These are phyloP conservation scores for Trichoderma oligosporum DNA, from an alignment of 2,329 filamentous ascomycete species.

Conservation along the genomic window DNA sequence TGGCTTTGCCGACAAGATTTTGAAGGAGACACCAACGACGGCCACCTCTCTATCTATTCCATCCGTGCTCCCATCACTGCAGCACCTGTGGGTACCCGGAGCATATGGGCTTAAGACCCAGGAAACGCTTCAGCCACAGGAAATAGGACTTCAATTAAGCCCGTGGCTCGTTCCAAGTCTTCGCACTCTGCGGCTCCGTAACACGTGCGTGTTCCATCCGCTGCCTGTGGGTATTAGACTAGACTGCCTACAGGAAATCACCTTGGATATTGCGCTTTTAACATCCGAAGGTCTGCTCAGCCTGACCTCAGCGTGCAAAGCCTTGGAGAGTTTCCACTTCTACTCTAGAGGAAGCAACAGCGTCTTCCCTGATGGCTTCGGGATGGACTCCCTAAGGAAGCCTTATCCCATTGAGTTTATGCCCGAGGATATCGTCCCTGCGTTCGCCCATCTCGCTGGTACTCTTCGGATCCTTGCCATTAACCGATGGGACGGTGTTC, in stretches of 20 bases:
- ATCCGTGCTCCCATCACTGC: background rate
- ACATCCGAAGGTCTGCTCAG: background rate
- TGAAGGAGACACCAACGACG: background rate
- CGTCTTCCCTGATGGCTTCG: background rate
- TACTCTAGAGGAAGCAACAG: background rate
- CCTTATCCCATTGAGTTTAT: background rate
- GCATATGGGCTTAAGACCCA: background rate
- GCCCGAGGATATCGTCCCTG: slow-evolving; percentile 9
- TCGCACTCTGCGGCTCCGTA: background rate
- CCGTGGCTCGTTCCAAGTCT: slow-evolving; percentile 4
- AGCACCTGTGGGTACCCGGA: slow-evolving; percentile 1
- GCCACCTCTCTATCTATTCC: background rate
- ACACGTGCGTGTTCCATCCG: background rate
- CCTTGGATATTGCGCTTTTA: background rate
- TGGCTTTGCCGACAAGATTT: background rate
- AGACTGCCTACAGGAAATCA: background rate
- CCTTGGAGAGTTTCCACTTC: slow-evolving; percentile 1
- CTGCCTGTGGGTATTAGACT: background rate
- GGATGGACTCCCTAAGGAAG: background rate
- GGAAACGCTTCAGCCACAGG: background rate
- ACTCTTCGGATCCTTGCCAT: slow-evolving; percentile 6
- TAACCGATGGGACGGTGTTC: slow-evolving; percentile 9
- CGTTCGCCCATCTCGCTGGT: background rate
- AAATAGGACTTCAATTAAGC: background rate
- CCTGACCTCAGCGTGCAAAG: background rate